phyloP scores from a whole-genome alignment of 2,329 filamentous ascomycete species.

The Xylariaceae sp. region DNA sequence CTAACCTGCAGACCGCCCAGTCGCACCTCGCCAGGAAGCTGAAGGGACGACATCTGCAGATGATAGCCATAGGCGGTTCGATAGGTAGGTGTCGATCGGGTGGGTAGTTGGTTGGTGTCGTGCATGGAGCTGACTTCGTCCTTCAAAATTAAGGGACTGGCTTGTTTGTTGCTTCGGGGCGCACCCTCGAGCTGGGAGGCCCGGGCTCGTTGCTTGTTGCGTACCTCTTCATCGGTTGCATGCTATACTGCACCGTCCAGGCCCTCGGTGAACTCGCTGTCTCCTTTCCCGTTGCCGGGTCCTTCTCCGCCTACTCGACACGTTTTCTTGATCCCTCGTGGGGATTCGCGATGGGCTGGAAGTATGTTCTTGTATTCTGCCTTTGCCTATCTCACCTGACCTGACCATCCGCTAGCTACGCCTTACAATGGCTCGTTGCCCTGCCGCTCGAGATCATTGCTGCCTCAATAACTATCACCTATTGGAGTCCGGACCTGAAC shows the following conservation, averaged over 20 bases:
- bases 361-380: conserved; percentile 53
- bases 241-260: conserved; percentile 92
- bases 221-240: conserved; percentile 77
- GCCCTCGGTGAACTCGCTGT: conserved; percentile 91
- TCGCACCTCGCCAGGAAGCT: conserved; percentile 76
- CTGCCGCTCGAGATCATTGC: conserved; percentile 86
- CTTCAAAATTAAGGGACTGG: conserved; percentile 63
- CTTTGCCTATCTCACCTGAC: not conserved
- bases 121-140: conserved; percentile 17
- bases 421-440: conserved; percentile 83
- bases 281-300: conserved; percentile 86
- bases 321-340: conserved; percentile 91
- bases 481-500: conserved; percentile 69
- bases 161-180: conserved; percentile 82
- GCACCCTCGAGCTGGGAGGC: conserved; percentile 70
- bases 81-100: conserved; percentile 60
- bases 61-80: conserved; percentile 95
- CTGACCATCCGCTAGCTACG: conserved; percentile 61
- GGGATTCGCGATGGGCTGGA: conserved; percentile 96
- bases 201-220: conserved; percentile 78
- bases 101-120: no score
- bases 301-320: conserved; percentile 89
- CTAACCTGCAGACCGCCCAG: conserved; percentile 73
- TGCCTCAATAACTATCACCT: conserved; percentile 80
- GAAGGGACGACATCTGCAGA: conserved; percentile 86